Evolutionary conservation across 2,329 filamentous ascomycete genomes (phyloP), one percentile per base, ranked within the genome.

Genomic region (Sporothrix mexicana): DNA sequence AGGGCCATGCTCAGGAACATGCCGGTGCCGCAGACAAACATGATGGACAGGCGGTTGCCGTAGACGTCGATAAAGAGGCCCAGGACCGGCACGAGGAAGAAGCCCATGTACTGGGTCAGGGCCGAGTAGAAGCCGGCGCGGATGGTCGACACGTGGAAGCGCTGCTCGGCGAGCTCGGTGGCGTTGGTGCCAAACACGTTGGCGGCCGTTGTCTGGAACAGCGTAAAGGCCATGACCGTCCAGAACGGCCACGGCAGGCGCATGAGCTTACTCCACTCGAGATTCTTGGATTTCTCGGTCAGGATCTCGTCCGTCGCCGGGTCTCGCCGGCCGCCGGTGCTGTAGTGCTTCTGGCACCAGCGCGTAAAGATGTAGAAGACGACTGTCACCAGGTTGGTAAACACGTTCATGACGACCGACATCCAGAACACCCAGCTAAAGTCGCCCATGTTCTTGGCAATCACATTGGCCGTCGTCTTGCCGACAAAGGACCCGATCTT

Each of bases 351-450:
- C 17, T 36, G 20, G 41, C 72, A 85, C 78, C 85, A 86, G 10
- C 82, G 81, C 0, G 84, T 90, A 74, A 91, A 90, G 2, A 91
- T 73, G 73, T 71, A 67, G 10, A 57, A 67, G 13, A 5, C 62
- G 1, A 67, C 45, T 1, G 62, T 67, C 23, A n/a, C 43, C 20
- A 84, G 77, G 71, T 91, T 90, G 9, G 88, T 90, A 74, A 91
- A 90, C 2, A 90, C 73, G 73, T 90, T 90, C 86, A 90, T 90
- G 76, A 88, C 87, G 0, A 91, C 88, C 0, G 86, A 84, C 10
- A 85, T 85, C 88, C 88, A 90, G 76, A 86, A 90, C 0, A 87
- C 87, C 87, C 88, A 90, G 70, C 85, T 85, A 62, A 91, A 91
- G 76, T 90, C 83, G 0, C 88, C 87, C 47, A 78, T 75, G 73